A percentile compares a stretch with the other conserved stretches of the same genome.
These are phyloP conservation scores for Nyctanthes arbortristis DNA, from an alignment of 257 asterid species.

Conservation along the genomic window DNA sequence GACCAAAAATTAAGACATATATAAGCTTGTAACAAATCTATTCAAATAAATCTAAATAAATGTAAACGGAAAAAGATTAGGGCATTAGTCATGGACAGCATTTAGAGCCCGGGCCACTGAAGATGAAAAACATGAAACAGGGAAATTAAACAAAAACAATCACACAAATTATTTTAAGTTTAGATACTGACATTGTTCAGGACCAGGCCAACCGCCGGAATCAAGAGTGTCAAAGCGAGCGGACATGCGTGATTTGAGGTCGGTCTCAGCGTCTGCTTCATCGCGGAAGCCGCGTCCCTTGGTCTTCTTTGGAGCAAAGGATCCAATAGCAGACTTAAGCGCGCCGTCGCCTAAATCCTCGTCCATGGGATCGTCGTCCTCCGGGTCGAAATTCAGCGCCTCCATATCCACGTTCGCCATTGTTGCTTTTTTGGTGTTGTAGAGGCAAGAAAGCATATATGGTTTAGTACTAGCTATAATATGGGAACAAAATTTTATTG, in stretches of 20 bases:
- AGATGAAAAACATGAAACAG: too few relatives aligned
- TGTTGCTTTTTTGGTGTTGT: too few relatives aligned
- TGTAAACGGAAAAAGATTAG: too few relatives aligned
- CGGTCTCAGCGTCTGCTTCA: constrained; percentile 77
- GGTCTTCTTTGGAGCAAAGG: constrained; percentile 73
- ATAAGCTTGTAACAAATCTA: too few relatives aligned
- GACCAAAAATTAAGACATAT: too few relatives aligned
- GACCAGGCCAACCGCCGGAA: constrained; percentile 89
- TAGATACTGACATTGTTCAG: constrained; percentile 51
- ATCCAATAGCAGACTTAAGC: constrained; percentile 79
- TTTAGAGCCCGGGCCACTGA: too few relatives aligned
- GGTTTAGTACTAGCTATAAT: too few relatives aligned
- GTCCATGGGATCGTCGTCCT: constrained; percentile 97
- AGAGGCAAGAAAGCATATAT: too few relatives aligned
- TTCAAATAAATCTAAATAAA: too few relatives aligned
- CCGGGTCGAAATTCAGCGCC: constrained; percentile 93
- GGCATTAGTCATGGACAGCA: too few relatives aligned
- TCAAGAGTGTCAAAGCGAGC: constrained; percentile 83
- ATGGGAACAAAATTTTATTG: too few relatives aligned
- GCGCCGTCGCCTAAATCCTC: constrained; percentile 61
- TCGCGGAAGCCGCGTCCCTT: constrained; percentile 97
- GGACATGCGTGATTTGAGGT: constrained; percentile 83
- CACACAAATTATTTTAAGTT: neutral
- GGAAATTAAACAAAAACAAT: too few relatives aligned
- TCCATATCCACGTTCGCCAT: constrained; percentile 91